Percentiles rank a stretch among this genome's conserved stretches.
phyloP scores from a whole-genome alignment of 768 basidiomycete species.

The Boletus rubropictus region DNA sequence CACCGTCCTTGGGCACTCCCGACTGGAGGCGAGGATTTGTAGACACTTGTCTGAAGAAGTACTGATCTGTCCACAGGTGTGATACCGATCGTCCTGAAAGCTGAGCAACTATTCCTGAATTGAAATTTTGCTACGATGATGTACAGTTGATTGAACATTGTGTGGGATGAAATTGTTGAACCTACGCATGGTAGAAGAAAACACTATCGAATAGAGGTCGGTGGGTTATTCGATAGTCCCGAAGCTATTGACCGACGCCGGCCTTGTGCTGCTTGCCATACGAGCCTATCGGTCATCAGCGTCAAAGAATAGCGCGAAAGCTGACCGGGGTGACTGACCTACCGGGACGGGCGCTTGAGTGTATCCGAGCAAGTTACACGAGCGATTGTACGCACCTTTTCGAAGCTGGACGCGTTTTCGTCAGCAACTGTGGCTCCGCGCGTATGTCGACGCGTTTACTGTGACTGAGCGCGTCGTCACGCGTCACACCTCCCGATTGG shows the following conservation, averaged over 20 bases:
- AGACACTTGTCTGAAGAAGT: background rate
- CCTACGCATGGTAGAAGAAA: background rate
- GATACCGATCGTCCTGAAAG: slow-evolving; percentile 22
- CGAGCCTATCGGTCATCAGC: too few relatives aligned
- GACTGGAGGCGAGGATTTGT: slow-evolving; percentile 51
- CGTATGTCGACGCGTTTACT: slow-evolving; percentile 28
- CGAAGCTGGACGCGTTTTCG: slow-evolving; percentile 15
- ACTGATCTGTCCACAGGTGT: slow-evolving; percentile 19
- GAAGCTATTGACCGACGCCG: background rate
- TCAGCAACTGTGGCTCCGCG: slow-evolving; percentile 31
- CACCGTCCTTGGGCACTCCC: slow-evolving; percentile 44
- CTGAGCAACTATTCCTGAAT: slow-evolving; percentile 7
- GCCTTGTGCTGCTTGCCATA: slow-evolving; percentile 31
- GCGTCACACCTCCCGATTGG: slow-evolving; percentile 7
- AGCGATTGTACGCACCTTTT: slow-evolving; percentile 32
- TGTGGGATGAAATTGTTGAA: background rate
- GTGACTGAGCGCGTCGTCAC: slow-evolving; percentile 28
- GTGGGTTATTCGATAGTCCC: background rate
- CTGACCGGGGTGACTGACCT: too few relatives aligned
- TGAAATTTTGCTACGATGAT: background rate
- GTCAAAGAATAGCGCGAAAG: too few relatives aligned
- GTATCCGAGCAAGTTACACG: too few relatives aligned
- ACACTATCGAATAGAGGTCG: background rate
- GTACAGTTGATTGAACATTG: background rate
- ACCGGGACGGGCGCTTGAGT: too few relatives aligned